Evolutionary conservation across 768 basidiomycete species (phyloP), one percentile per base, ranked within the genome.

Genomic region (Pleurotus giganteus): DNA sequence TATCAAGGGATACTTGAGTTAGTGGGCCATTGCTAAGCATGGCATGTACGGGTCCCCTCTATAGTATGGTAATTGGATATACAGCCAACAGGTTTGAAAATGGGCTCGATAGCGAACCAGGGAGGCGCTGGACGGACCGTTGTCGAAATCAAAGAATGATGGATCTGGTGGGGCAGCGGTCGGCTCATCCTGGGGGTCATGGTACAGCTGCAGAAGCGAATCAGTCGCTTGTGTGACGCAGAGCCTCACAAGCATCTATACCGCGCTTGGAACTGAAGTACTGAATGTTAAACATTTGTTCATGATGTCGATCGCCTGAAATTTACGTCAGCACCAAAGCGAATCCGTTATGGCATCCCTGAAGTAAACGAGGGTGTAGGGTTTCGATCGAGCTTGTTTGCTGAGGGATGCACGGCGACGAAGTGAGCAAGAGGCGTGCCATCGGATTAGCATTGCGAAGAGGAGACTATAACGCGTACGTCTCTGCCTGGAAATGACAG

Each of bases 401-500:
- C n/a, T n/a, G n/a, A n/a, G n/a, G n/a, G n/a, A n/a, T n/a, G n/a
- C n/a, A n/a, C n/a, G n/a, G n/a, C n/a, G n/a, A n/a, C n/a, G n/a
- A n/a, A n/a, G n/a, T 86, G 70, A 15, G 86, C 31, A 32, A 32
- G 13, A 13, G 13, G 31, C 39, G 12, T 19, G 19, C 94, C 55
- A 86, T 69, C 4, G 91, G 84, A 65, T 80, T 94, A 57, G 94
- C 94, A 58, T 93, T 92, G 12, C 95, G 94, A 78, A 95, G 15
- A 41, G 19, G 39, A 15, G 39, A 36, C n/a, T n/a, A n/a, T n/a
- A n/a, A n/a, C 39, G 12, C 39, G 15, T 41, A 41, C 39, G 74
- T 89, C 96, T 34, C 94, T 84, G 15, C 97, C 97, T 0, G 95
- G 95, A 81, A 99, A 99, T 27, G 98, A 79, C 0, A 97, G 95